Evolutionary conservation across 495 filamentous ascomycete genomes (phyloP).

Genomic region (Ascodesmis nigricans): DNA sequence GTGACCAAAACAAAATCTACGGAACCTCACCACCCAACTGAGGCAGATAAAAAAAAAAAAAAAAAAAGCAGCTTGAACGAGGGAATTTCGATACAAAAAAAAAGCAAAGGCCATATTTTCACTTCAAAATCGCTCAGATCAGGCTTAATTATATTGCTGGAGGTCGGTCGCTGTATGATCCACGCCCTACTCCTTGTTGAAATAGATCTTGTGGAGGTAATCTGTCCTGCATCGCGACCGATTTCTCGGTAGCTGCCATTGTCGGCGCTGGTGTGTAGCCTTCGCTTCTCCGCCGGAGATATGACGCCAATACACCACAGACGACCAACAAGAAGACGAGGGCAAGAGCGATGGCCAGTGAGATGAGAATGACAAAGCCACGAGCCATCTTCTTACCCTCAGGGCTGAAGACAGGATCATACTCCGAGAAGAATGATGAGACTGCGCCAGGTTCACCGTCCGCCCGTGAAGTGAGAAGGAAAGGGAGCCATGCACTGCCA

Average conservation of each 20-base stretch:
- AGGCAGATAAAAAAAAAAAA: too few species aligned
- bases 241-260: conserved; percentile 36
- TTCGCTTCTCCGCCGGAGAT: conserved; percentile 60
- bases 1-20: too few species aligned
- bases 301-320: conserved; percentile 60
- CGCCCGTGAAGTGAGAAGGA: conserved; percentile 47
- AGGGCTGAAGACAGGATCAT: conserved; percentile 39
- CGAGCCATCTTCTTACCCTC: conserved; percentile 39
- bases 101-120: too few species aligned
- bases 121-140: too few species aligned
- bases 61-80: too few species aligned
- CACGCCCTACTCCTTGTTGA: too few species aligned
- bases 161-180: too few species aligned
- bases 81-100: too few species aligned
- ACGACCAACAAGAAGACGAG: conserved; percentile 76
- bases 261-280: conserved; percentile 72
- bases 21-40: too few species aligned
- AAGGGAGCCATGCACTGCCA: conserved; percentile 53
- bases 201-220: conserved; percentile 69
- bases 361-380: conserved; percentile 77
- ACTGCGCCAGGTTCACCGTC: conserved; percentile 47
- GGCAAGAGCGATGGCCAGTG: conserved; percentile 70
- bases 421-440: conserved; percentile 54
- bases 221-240: conserved; percentile 44
- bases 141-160: too few species aligned